Evolutionary conservation across 345 rosid genomes (phyloP).

Genomic region (Arabidopsis arenosa): DNA sequence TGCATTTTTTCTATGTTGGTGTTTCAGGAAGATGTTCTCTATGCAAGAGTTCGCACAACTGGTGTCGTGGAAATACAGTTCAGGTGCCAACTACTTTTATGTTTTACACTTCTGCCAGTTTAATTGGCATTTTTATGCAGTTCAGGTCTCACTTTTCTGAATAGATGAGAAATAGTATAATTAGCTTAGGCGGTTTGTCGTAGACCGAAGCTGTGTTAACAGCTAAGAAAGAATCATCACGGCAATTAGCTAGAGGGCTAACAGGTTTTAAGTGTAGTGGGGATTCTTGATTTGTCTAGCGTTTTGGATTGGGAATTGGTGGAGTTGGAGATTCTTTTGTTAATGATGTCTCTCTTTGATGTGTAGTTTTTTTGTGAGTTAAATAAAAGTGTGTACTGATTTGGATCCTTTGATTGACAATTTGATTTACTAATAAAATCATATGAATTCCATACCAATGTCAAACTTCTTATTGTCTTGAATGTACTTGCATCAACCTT

Average conservation of each 20-base stretch:
- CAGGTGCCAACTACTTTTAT: constrained; percentile 62
- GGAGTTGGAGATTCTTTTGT: neutral
- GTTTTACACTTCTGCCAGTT: constrained; percentile 1
- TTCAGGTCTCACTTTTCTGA: neutral
- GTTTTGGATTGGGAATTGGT: neutral
- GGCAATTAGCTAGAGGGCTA: neutral
- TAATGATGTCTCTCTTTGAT: neutral
- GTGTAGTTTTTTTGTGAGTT: neutral
- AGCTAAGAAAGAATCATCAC: neutral
- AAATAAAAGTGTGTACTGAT: neutral
- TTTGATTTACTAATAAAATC: neutral
- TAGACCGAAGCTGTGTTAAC: neutral
- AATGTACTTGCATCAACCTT: neutral
- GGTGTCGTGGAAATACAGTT: constrained; percentile 99
- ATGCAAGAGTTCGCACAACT: constrained; percentile 96
- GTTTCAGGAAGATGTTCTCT: constrained; percentile 89
- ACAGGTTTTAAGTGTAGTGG: neutral
- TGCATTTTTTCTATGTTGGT: constrained; percentile 18
- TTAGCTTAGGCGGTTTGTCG: neutral
- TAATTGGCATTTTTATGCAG: neutral
- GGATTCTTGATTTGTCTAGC: neutral
- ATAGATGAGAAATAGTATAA: neutral
- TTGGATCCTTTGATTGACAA: neutral
- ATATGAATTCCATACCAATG: neutral
- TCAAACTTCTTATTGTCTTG: neutral